A percentile compares a stretch with the other conserved stretches of the same genome.
Evolutionary conservation across 1,284 basidiomycete genomes (phyloP).

Genomic region (Heliocybe sulcata): DNA sequence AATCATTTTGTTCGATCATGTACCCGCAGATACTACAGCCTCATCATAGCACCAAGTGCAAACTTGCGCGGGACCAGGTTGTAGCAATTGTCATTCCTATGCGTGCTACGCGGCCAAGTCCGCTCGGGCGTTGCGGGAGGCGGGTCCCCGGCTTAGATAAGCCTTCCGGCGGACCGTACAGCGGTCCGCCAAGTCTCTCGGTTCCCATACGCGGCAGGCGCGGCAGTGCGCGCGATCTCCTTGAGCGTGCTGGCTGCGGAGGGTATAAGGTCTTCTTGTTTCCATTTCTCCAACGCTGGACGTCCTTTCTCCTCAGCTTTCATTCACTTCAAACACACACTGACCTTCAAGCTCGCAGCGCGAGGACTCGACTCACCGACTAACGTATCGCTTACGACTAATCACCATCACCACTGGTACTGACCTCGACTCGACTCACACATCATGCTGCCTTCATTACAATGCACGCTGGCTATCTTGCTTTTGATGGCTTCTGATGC

Average conservation of each 20-base stretch:
- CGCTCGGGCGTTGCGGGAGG: not conserved
- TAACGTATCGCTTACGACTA: not conserved
- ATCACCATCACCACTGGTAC: not conserved
- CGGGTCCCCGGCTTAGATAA: not conserved
- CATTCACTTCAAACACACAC: not conserved
- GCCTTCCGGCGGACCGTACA: not conserved
- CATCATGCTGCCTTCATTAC: not conserved
- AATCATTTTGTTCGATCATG: no score
- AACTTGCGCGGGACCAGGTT: no score
- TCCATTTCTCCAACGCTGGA: not conserved
- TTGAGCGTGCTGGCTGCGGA: not conserved
- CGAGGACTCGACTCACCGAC: not conserved
- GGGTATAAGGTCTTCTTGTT: not conserved
- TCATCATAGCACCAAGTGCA: no score
- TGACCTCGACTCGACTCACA: not conserved
- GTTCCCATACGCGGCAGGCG: not conserved
- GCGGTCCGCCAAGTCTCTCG: not conserved
- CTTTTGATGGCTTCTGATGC: conserved; percentile 1
- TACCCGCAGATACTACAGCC: not conserved
- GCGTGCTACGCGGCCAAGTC: no score
- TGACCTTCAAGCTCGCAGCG: not conserved
- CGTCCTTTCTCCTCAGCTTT: not conserved
- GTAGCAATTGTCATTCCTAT: no score
- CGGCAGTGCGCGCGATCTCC: not conserved
- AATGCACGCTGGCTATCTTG: not conserved